Evolutionary conservation across 176 grass and related monocot genomes (phyloP), one percentile per base, ranked within the genome.

Genomic region (Paspalum vaginatum): DNA sequence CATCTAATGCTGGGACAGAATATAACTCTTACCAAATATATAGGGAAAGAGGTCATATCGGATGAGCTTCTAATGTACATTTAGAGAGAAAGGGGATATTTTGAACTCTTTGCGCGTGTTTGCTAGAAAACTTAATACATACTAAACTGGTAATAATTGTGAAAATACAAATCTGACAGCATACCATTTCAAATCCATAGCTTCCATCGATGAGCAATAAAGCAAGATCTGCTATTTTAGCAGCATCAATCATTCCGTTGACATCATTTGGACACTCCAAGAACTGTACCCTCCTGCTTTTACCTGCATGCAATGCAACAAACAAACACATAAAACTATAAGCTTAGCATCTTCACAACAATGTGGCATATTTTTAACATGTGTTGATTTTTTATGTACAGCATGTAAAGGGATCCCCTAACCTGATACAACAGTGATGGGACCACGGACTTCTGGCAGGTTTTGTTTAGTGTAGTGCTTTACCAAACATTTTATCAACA

Each of bases 141-240:
- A 25, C 16, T 72, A 71, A 89, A 67, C 38, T 69, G 61, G 20
- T 53, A 80, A 70, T 54, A 74, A 80, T 53, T 76, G 49, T 64
- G 11, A 64, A 55, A 72, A 57, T 22, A 74, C 7, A 16, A 27
- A 62, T 85, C 81, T 51, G n/a, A 80, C 17, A 79, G 68, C 75
- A 86, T n/a, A 99, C 96, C 96, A 99, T 99, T 85, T 95, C 96
- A 93, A 95, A 99, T 64, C 92, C 96, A 86, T 95, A 99, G 87
- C 90, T 93, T 76, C 92, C 96, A 76, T 99, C 96, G 40, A 99
- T 89, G 66, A 99, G 86, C 78, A 99, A 77, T 83, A 99, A 80
- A 17, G 92, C 96, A 2, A 99, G 90, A 91, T 99, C 96, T 72
- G 96, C 96, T 74, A 95, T 95, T 81, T 99, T 99, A 63, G 96